Base-by-base conservation (phyloP, 2,329 filamentous ascomycete genomes). In the Pestalotiopsis fici region DNA sequence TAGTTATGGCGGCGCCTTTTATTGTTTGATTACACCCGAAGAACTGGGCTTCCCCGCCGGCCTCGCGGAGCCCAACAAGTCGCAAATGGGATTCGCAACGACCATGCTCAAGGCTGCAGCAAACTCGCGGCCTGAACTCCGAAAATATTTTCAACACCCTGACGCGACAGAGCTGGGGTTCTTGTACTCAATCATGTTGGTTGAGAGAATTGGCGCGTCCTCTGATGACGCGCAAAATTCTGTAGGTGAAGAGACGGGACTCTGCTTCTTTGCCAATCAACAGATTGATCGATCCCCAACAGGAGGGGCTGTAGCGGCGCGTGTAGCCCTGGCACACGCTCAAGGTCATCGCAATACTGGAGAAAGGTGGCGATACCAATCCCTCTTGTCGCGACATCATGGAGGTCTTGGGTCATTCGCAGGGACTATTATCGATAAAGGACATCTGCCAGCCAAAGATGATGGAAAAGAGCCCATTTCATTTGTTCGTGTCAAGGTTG, bases 361-460 rank as follows among this genome's bases (percentile, higher is more conserved):
- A 35, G 31, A 60, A 23, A 25, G 59, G 4, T 18, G 31, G 28
- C 21, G 11, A 18, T 60, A 27, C 21, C 23, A 60, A 11, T 60
- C 59, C 28, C 31, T 60, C 35, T 25, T 60, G 21, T 60, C 59
- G 15, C 23, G 28, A 13, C 11, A 25, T 21, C 37, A 60, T 35
- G 59, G 28, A 13, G 59, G 59, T 4, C 28, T 21, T 37, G 59
- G 59, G 18, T 4, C 28, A 4, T 60, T 60, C n/a, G 31, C 28
- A 21, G 59, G 59, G 11, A 60, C 31, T 5, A 60, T 85, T 82
- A 6, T 83, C 83, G 18, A 78, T 67, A 65, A 84, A 82, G 72
- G 43, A 50, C 18, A 18, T 50, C 43, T 50, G 18, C 13, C 18
- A 18, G 43, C n/a, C 7, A n/a, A 18, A 50, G 43, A 50, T 50